Evolutionary conservation across 805 yeast genomes (phyloP), one percentile per base, ranked within the genome.

Genomic region (Candida ascalaphidarum): DNA sequence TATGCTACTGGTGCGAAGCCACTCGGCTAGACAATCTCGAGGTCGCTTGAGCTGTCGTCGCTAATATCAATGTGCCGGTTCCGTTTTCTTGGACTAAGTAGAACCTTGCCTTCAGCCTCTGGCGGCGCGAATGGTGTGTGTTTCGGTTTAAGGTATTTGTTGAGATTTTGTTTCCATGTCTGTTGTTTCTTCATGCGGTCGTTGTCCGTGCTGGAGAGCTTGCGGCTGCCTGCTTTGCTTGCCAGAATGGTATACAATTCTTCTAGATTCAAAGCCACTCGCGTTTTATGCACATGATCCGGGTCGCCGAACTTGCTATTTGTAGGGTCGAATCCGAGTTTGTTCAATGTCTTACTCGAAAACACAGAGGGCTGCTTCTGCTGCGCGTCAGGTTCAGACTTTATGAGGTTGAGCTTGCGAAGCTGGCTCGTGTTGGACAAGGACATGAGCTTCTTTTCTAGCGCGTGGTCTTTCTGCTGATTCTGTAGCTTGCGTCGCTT

Each of bases 281-380:
- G 18, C 8, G 18, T 8, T 3, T 42, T 30, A 21, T 25, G 25
- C 17, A 39, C 33, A 17, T 31, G 27, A 20, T 30, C 20, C 7
- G 32, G 21, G 11, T 26, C 26, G 22, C 25, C 20, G 17, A 18
- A 26, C 22, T 12, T 11, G 14, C 33, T 37, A 6, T 43, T 30
- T 11, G 72, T 65, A 2, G 78, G 78, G 44, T 72, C 77, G 39
- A 65, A 72, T 2, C 79, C 80, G 23, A 72, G 46, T 11, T 51
- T 48, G 12, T 52, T 49, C 11, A 71, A 43, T 20, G 63, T 50
- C 3, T 56, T 50, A 25, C 55, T 46, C n/a, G 58, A 55, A 36
- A 66, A 57, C 3, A 71, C 67, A 36, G 13, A 25, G 36, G 27
- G 25, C 32, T 26, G 37, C 40, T 23, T 30, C 36, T 18, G 22